Evolutionary conservation across 768 basidiomycete genomes (phyloP), one percentile per base, ranked within the genome.

Genomic region (Lactifluus volemus): DNA sequence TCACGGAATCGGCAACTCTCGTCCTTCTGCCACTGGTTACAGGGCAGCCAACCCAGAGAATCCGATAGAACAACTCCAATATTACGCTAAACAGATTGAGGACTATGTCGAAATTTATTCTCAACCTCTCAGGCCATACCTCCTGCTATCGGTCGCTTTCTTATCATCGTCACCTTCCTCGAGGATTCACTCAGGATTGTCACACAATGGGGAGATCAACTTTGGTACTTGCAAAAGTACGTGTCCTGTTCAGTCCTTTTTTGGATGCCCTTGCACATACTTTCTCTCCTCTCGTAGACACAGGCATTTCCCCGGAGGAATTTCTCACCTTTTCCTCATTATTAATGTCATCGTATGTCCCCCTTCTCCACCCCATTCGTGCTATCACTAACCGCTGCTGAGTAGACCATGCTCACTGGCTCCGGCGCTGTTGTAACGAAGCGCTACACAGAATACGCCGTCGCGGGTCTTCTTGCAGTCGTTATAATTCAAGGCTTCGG

Each of bases 131-230:
- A 86, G 87, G 72, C 97, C 97, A 55, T 86, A 95, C 73, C 80
- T 99, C 68, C 97, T 45, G 86, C 92, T 57, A 86, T 98, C 73
- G 96, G 94, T 60, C 84, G 97, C 68, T 98, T 98, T 76, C 74
- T 99, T 61, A 98, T 98, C 73, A 92, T 99, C 55, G 93, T 97
- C 45, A 99, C 97, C 10, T 99, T 99, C 77, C 78, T 95, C 73
- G 97, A 99, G 79, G 97, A 99, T 71, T 92, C 97, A 9, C 74
- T 96, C 69, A 79, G 97, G 65, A 98, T 98, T 70, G 56, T 91
- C 61, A 91, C 93, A 3, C 96, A 98, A 73, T 98, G 94, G 93
- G 72, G 83, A 51, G 97, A 99, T 77, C 97, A 99, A 75, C 83
- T 97, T 57, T 99, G 96, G 92, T 99, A 98, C 74, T 79, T 99